Conservation (phyloP, 129 eudicot species). For the Saposhnikovia divaricata region DNA sequence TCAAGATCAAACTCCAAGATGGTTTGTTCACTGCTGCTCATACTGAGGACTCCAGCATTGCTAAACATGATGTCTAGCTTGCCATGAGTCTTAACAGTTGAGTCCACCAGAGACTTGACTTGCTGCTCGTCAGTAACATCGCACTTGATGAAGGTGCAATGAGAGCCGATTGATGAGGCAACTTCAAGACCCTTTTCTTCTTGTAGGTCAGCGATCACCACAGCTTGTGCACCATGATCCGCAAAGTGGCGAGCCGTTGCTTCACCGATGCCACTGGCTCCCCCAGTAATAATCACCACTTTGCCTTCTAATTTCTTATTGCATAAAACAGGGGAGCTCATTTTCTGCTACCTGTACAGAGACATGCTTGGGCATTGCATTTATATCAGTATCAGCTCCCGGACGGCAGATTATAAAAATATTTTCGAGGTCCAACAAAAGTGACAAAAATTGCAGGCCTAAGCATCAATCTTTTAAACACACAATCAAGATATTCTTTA, state of each 20-base stretch:
- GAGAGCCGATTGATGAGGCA: conserved; percentile 19
- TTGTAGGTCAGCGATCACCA: conserved; percentile 27
- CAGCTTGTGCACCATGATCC: conserved; percentile 13
- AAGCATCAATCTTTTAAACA: not conserved
- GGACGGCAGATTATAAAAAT: not conserved
- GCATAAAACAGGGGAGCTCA: not conserved
- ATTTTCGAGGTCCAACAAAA: not conserved
- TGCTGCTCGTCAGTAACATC: conserved; percentile 26
- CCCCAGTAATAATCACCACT: conserved; percentile 9
- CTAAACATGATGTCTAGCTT: conserved; percentile 31
- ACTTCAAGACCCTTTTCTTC: conserved; percentile 15
- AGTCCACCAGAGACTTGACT: conserved; percentile 19
- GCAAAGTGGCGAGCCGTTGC: conserved; percentile 12
- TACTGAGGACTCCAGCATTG: conserved; percentile 23
- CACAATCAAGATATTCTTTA: not conserved
- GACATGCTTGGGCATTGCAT: not conserved
- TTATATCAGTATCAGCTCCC: not conserved
- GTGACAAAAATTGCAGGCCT: not conserved
- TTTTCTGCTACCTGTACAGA: not conserved
- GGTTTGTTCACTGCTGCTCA: not conserved
- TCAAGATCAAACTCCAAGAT: conserved; percentile 15
- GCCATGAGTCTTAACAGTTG: conserved; percentile 21
- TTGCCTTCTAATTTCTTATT: conserved; percentile 9
- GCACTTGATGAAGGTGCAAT: conserved; percentile 21
- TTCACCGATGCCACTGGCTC: conserved; percentile 8